Base-by-base conservation (phyloP, 805 yeast species). In the Candida schatavii region DNA sequence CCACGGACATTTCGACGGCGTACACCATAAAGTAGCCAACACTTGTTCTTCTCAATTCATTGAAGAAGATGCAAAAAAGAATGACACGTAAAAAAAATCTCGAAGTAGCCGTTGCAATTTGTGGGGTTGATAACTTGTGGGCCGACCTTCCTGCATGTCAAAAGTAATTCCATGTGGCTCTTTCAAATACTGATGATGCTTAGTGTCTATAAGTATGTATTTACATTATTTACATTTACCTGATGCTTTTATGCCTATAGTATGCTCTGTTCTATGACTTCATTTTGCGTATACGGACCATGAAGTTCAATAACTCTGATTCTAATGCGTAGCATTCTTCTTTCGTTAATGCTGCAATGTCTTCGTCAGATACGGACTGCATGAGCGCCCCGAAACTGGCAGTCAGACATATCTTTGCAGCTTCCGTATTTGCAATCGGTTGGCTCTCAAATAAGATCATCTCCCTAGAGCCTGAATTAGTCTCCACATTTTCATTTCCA, bases 1-100 rank as follows among this genome's bases (percentile, higher is more conserved):
- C 67, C 21, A 66, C 55, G 10, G 72, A 66, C 72, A 66, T 66
- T 9, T n/a, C n/a, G n/a, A n/a, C n/a, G n/a, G n/a, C n/a, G n/a
- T n/a, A n/a, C n/a, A n/a, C n/a, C n/a, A n/a, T n/a, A n/a, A n/a
- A n/a, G n/a, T n/a, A n/a, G n/a, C n/a, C n/a, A n/a, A n/a, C n/a
- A n/a, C n/a, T n/a, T n/a, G n/a, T n/a, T n/a, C n/a, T n/a, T n/a
- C n/a, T n/a, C n/a, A n/a, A n/a, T n/a, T n/a, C n/a, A n/a, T n/a
- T n/a, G n/a, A n/a, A n/a, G n/a, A n/a, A n/a, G n/a, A n/a, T n/a
- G n/a, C n/a, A n/a, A n/a, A n/a, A n/a, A n/a, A n/a, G n/a, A n/a
- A n/a, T n/a, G n/a, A n/a, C n/a, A n/a, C n/a, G n/a, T n/a, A n/a
- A n/a, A n/a, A n/a, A n/a, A n/a, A n/a, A n/a, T n/a, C n/a, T n/a